Evolutionary conservation across 768 basidiomycete species (phyloP), one percentile per base, ranked within the genome.

Genomic region (Termitomyces sp.): DNA sequence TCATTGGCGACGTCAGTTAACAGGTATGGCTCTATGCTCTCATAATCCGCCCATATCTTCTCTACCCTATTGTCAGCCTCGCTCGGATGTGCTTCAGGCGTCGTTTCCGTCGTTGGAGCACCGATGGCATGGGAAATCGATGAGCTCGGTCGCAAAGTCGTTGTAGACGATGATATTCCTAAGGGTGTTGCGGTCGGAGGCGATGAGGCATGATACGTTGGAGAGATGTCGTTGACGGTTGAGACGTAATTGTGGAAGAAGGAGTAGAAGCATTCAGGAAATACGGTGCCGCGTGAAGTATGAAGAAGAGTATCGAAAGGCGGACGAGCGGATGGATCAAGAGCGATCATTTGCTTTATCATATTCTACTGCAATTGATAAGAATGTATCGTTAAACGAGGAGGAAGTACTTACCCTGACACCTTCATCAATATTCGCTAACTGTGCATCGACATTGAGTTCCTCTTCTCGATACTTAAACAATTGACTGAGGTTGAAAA

Each of bases 401-500:
- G 27, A 16, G 18, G 43, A 22, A 48, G 18, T 12, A 65, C 82
- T 87, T 70, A 95, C 96, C 68, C 86, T 79, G 53, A 98, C 86
- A 49, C 85, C 85, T 26, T 79, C 80, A 26, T 90, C 91, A 49
- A 98, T 88, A 39, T 79, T 75, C 26, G 79, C 75, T 12, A 99
- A 72, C 46, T 89, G 83, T 0, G 76, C 70, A 44, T 94, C 90
- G 18, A 95, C 80, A 53, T 77, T 86, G 57, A 88, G 81, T 64
- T 94, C 90, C 7, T 93, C 92, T 61, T 91, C 87, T 37, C 94
- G 75, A 66, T 95, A 99, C 70, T 94, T 94, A 80, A 92, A 98
- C 56, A 99, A 74, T 67, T 98, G 95, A 68, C 92, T 94, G 49
- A 99, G 79, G 0, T 90, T 93, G 75, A 98, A 98, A 53, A 97